Conservation (phyloP, 2,329 filamentous ascomycete genomes). For the Truncatella angustata region DNA sequence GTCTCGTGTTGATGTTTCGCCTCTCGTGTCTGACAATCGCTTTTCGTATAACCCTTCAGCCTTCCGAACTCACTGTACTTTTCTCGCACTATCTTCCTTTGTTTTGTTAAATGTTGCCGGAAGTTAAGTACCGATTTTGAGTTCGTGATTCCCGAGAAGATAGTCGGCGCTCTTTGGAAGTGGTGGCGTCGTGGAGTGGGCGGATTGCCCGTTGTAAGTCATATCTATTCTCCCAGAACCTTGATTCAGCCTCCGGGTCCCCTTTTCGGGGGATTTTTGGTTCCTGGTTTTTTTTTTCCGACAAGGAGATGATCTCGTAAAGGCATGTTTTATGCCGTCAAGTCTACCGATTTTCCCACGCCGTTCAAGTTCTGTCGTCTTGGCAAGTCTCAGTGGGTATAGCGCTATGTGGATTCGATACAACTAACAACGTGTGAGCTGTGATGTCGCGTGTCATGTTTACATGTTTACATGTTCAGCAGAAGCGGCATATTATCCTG, state of each 20-base stretch:
- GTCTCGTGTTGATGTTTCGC: not conserved
- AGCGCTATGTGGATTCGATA: not conserved
- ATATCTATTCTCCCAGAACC: not conserved
- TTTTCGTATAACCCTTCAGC: not conserved
- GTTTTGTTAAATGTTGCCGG: too few relatives aligned
- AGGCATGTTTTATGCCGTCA: not conserved
- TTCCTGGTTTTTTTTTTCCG: not conserved
- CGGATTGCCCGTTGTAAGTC: constrained; percentile 4
- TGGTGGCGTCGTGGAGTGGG: not conserved
- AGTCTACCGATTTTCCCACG: not conserved
- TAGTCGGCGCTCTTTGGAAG: not conserved
- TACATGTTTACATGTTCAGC: too few relatives aligned
- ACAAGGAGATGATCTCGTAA: not conserved
- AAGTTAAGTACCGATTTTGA: not conserved
- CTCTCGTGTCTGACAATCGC: not conserved
- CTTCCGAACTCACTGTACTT: not conserved
- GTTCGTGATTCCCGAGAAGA: not conserved
- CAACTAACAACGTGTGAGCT: not conserved
- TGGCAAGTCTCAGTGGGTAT: not conserved
- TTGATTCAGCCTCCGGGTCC: not conserved
- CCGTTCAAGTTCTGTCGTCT: not conserved
- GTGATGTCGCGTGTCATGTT: too few relatives aligned
- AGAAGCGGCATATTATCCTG: too few relatives aligned
- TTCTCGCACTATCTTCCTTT: not conserved
- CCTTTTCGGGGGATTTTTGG: not conserved